These are phyloP conservation scores for Cicer cuneatum DNA, from an alignment of 306 rosid species.

Conservation along the genomic window DNA sequence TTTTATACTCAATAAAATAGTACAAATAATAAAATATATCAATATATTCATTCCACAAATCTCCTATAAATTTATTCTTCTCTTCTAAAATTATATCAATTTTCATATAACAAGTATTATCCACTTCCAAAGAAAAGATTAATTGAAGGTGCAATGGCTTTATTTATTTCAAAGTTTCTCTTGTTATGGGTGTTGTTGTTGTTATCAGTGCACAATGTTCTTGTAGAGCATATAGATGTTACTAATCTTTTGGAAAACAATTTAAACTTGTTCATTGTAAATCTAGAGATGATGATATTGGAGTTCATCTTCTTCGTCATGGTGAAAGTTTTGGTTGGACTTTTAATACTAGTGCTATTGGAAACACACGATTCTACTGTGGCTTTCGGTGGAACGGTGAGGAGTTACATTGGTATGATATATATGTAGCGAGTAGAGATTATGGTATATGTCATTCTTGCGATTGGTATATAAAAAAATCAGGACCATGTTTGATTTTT, in stretches of 20 bases:
- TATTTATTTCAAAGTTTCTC: not conserved
- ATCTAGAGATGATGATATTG: conserved; percentile 15
- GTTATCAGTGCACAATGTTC: not conserved
- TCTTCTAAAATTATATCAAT: not conserved
- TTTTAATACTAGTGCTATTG: not conserved
- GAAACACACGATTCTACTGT: not conserved
- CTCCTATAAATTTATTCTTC: not conserved
- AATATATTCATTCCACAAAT: too few relatives aligned
- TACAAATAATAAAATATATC: too few relatives aligned
- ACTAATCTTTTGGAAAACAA: not conserved
- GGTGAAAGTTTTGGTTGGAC: not conserved
- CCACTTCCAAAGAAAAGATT: not conserved
- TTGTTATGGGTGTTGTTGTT: not conserved
- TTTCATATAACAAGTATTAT: not conserved
- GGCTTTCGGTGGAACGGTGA: not conserved
- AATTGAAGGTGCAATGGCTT: not conserved
- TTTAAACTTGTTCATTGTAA: conserved; percentile 20
- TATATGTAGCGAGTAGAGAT: not conserved
- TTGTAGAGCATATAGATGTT: not conserved
- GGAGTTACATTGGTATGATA: not conserved
- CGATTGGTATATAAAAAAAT: not conserved
- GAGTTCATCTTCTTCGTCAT: not conserved
- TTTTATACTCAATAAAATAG: too few relatives aligned
- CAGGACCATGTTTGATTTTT: not conserved
- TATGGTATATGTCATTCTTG: not conserved